Evolutionary conservation across 78 protist species (phyloP).

Genomic region (Bodo saltans): DNA sequence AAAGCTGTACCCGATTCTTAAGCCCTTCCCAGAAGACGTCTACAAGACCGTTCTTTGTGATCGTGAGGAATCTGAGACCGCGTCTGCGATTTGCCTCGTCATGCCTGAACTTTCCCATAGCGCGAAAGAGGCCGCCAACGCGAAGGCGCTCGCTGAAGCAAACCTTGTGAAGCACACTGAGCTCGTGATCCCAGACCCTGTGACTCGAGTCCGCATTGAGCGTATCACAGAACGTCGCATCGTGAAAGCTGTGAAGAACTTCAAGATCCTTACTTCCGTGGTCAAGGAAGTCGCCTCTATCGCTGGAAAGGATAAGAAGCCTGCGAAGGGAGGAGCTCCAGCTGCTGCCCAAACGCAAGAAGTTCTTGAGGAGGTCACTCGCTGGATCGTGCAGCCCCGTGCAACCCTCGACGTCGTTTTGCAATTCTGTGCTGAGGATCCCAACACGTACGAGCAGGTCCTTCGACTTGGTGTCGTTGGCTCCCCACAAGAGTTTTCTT

Average conservation of each 20-base stretch:
- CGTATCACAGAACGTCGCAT: not conserved
- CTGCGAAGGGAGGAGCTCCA: too few relatives aligned
- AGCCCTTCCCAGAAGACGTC: too few relatives aligned
- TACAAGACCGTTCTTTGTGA: too few relatives aligned
- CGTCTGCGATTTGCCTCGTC: too few relatives aligned
- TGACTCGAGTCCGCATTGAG: not conserved
- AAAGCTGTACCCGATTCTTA: too few relatives aligned
- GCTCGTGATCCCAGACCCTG: too few relatives aligned
- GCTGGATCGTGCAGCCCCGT: constrained; percentile 17
- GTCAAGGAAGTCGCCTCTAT: not conserved
- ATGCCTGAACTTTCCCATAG: too few relatives aligned
- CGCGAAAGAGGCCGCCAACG: too few relatives aligned
- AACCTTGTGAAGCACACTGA: too few relatives aligned
- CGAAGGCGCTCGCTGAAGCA: too few relatives aligned
- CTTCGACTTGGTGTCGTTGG: constrained; percentile 41
- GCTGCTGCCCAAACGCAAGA: not conserved
- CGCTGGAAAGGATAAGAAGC: not conserved
- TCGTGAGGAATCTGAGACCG: too few relatives aligned
- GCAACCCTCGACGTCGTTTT: not conserved
- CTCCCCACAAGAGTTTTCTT: not conserved
- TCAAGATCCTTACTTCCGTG: not conserved
- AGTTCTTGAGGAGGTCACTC: not conserved
- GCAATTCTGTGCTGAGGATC: not conserved
- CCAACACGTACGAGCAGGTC: not conserved
- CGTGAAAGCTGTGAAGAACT: not conserved